Evolutionary conservation across 1,139 yeast species (phyloP).

Genomic region (Zygosaccharomyces sapae): DNA sequence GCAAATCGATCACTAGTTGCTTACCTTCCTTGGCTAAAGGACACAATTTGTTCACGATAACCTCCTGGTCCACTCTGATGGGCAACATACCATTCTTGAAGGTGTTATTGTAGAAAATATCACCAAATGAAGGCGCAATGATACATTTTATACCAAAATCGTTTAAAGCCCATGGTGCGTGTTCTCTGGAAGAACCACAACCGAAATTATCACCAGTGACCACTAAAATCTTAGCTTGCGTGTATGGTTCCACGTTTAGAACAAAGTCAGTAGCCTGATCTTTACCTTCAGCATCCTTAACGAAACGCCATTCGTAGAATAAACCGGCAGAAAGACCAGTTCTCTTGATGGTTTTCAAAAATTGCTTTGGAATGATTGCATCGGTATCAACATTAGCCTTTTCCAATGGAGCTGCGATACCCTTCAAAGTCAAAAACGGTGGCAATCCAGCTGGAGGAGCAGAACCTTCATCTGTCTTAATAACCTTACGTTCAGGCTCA

Average conservation of each 20-base stretch:
- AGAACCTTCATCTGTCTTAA: slow-evolving; percentile 33
- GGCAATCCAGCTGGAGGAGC: slow-evolving; percentile 58
- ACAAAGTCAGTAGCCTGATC: slow-evolving; percentile 83
- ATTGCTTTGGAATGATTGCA: slow-evolving; percentile 97
- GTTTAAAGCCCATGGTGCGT: slow-evolving; percentile 98
- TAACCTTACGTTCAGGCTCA: slow-evolving; percentile 16
- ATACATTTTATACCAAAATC: slow-evolving; percentile 95
- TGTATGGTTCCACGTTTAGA: slow-evolving; percentile 79
- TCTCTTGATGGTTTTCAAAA: slow-evolving; percentile 93
- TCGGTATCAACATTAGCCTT: slow-evolving; percentile 96
- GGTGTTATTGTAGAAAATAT: slow-evolving; percentile 94
- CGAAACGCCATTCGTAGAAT: slow-evolving; percentile 83
- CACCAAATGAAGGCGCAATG: slow-evolving; percentile 97
- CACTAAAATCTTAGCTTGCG: slow-evolving; percentile 72
- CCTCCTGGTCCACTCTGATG: slow-evolving; percentile 75
- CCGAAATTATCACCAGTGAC: slow-evolving; percentile 97
- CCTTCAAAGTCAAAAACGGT: slow-evolving; percentile 68
- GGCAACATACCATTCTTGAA: slow-evolving; percentile 93
- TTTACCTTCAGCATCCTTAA: slow-evolving; percentile 64
- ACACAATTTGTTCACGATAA: slow-evolving; percentile 62
- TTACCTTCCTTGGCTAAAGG: slow-evolving; percentile 77
- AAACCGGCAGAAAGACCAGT: slow-evolving; percentile 87
- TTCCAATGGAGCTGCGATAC: slow-evolving; percentile 89
- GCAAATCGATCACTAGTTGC: slow-evolving; percentile 73
- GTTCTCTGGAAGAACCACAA: slow-evolving; percentile 98